Conservation (phyloP, 441 rosid species). For the Capsella rubella region DNA sequence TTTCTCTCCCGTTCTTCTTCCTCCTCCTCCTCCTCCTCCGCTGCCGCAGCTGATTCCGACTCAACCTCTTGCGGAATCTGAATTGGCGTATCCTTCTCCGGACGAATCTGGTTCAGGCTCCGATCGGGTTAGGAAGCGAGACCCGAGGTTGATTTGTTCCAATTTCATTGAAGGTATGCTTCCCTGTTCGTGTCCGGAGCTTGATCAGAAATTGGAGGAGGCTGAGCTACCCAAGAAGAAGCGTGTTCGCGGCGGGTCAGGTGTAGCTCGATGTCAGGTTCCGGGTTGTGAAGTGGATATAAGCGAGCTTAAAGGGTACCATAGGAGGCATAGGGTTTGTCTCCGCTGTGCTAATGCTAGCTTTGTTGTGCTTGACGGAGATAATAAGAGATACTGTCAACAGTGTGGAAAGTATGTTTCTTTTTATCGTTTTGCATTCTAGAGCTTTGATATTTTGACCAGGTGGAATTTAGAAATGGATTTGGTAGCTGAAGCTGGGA, state of each 20-base stretch:
- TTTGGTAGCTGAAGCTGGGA: constrained; percentile 8
- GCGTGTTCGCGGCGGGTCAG: constrained; percentile 55
- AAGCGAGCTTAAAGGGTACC: constrained; percentile 93
- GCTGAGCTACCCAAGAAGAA: constrained; percentile 70
- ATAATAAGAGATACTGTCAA: constrained; percentile 90
- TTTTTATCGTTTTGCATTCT: constrained; percentile 1
- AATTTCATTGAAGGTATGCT: constrained; percentile 80
- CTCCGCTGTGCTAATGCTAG: constrained; percentile 82
- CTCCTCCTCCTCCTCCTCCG: constrained; percentile 21
- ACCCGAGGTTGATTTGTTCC: constrained; percentile 83
- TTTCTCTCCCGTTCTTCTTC: constrained; percentile 10
- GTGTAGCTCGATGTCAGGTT: constrained; percentile 71
- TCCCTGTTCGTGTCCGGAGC: constrained; percentile 94
- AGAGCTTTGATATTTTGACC: constrained; percentile 11
- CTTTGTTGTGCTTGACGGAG: constrained; percentile 67
- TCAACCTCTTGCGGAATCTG: constrained; percentile 27
- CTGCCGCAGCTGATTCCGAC: constrained; percentile 17
- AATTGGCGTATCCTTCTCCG: constrained; percentile 30
- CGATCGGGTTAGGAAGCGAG: constrained; percentile 84
- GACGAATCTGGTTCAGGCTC: constrained; percentile 42
- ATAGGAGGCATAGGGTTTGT: constrained; percentile 85
- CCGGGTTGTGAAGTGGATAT: constrained; percentile 84
- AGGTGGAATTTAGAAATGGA: background rate
- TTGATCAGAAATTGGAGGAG: constrained; percentile 69
- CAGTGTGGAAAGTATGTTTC: constrained; percentile 97